Base-by-base conservation (phyloP, 129 eudicot species). In the Lactuca sativa region DNA sequence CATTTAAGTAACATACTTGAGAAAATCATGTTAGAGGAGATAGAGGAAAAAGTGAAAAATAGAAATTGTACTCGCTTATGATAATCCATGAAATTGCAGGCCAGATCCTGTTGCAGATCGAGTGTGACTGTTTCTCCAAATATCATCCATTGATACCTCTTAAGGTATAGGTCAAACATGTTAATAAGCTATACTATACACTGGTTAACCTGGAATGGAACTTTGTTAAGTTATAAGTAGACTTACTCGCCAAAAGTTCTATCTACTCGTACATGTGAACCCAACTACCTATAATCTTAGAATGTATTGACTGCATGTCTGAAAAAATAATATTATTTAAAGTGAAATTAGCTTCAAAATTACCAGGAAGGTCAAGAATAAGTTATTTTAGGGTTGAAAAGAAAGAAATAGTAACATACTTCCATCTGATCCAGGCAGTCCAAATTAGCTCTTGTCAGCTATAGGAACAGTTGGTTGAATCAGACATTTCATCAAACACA, bases 121-220 rank as follows among this genome's bases (percentile, higher is more conserved):
- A 83, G 97, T 93, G 86, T 80, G 52, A 80, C 88, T 51, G 86
- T 87, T 77, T 95, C 99, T 57, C 99, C 97, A 80, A 82, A 95
- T 41, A 97, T 95, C 89, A 95, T 82, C 99, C 99, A 95, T 83
- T 95, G 90, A 78, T 95, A 95, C 78, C n/a, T n/a, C 99, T 95
- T 79, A 74, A 81, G 44, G 25, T 25, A 31, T 53, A 40, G 75
- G 76, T 37, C 40, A 61, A 64, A 62, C 65, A 41, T 11, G 15
- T 44, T 72, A 66, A 43, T 31, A 33, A 44, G n/a, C n/a, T n/a
- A n/a, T 44, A 11, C 51, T 44, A 10, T 16, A 55, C 33, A n/a
- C 13, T 65, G 36, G 62, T 53, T 38, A 51, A 43, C 52, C 37
- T 21, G 53, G 13, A 70, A 52, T 30, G 38, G 40, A 60, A 72